A percentile compares a stretch with the other conserved stretches of the same genome.
These are phyloP conservation scores for Leccinum subgranulosum DNA, from an alignment of 768 basidiomycete species.

Conservation along the genomic window DNA sequence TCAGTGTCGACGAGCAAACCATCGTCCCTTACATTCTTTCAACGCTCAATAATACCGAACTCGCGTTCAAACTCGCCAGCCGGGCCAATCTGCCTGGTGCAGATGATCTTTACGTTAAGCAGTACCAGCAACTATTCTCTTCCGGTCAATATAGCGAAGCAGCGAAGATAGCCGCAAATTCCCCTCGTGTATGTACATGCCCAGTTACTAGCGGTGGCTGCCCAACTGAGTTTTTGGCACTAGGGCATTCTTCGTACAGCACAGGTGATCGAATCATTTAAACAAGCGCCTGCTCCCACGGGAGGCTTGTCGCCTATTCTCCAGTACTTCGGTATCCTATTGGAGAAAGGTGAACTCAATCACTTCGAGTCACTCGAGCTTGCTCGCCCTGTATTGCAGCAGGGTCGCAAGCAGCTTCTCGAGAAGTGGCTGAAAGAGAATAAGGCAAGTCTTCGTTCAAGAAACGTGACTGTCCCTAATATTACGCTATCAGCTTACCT, in stretches of 20 bases:
- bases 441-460: constrained; percentile 54
- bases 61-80: constrained; percentile 96
- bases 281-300: constrained; percentile 85
- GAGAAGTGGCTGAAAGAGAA: constrained; percentile 99
- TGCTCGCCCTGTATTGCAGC: constrained; percentile 91
- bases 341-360: constrained; percentile 98
- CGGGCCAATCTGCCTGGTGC: constrained; percentile 96
- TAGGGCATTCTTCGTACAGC: constrained; percentile 93
- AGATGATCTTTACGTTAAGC: constrained; percentile 92
- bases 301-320: constrained; percentile 93
- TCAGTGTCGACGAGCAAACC: constrained; percentile 94
- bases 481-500: constrained; percentile 67
- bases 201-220: neutral
- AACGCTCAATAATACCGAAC: constrained; percentile 93
- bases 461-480: constrained; percentile 14
- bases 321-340: constrained; percentile 97
- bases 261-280: constrained; percentile 97
- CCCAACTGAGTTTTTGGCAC: constrained; percentile 6
- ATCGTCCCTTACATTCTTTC: constrained; percentile 93
- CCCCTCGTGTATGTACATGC: constrained; percentile 67
- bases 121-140: constrained; percentile 89
- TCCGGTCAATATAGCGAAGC: constrained; percentile 89
- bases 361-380: constrained; percentile 94
- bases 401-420: constrained; percentile 92
- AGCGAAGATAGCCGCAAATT: constrained; percentile 97